Evolutionary conservation across 1,284 basidiomycete genomes (phyloP), one percentile per base, ranked within the genome.

Genomic region (Cryptococcus sp.): DNA sequence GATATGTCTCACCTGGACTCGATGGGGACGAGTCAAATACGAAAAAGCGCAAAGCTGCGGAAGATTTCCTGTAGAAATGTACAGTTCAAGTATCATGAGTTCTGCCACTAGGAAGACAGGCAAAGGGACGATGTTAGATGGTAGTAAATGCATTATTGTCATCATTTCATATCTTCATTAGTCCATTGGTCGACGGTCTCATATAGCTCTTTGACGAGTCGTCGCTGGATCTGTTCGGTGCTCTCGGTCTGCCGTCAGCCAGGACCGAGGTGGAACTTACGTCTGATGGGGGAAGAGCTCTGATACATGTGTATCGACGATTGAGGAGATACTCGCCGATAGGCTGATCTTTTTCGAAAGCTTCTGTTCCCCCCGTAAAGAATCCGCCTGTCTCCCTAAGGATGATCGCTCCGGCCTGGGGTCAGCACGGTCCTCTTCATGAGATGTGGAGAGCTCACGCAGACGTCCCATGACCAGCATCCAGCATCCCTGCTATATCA

Each of bases 371-470:
- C 4, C 72, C 88, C 9, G 83, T 83, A 40, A 89, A 83, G 48
- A 86, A 77, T 18, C 86, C 83, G 2, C 91, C 91, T 0, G 91
- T 87, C 70, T 96, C 93, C 58, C 89, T 82, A 0, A 89, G 86
- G 57, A 98, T 93, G 57, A 96, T 85, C 3, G 89, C 83, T 0
- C 91, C 93, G 1, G 93, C 85, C 78, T 85, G 70, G 1, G 64
- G 25, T 39, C 31, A 46, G 45, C 31, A n/a, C n/a, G n/a, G n/a
- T n/a, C n/a, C n/a, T n/a, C n/a, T n/a, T 19, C 7, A n/a, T 9
- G 28, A 25, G 25, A 46, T 24, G 10, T 19, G 22, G 28, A 28
- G 45, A 9, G 74, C 80, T 66, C 60, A 82, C 88, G 62, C 86
- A 88, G 48, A 91, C 85, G 69, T 92, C 89, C 89, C 89, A 92